phyloP scores from a whole-genome alignment of 345 rosid genomes.

The Citrus inodora region DNA sequence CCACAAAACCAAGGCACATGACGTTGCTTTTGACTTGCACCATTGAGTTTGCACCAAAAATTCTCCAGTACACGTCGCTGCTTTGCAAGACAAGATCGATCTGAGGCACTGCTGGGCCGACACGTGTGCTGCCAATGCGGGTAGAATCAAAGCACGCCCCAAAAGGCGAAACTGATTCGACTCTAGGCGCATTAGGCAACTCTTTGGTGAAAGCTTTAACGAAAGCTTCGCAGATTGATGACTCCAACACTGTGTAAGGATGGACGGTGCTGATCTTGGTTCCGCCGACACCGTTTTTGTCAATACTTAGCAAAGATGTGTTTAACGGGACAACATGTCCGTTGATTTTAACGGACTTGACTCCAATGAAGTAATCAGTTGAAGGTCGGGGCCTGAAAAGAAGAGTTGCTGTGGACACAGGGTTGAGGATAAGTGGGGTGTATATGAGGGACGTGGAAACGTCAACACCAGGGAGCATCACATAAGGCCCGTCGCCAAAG shows the following conservation, averaged over 20 bases:
- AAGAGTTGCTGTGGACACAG: not conserved
- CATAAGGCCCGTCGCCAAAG: conserved; percentile 1
- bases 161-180: conserved; percentile 14
- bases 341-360: not conserved
- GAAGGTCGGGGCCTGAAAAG: not conserved
- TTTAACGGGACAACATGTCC: not conserved
- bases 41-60: conserved; percentile 26
- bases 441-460: not conserved
- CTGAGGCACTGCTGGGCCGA: conserved; percentile 16
- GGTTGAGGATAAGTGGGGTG: not conserved
- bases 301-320: not conserved
- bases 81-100: conserved; percentile 19
- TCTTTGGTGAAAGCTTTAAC: conserved; percentile 14
- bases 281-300: not conserved
- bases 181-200: conserved; percentile 1
- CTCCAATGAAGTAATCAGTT: not conserved
- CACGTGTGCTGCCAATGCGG: not conserved
- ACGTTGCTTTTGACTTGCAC: conserved; percentile 19
- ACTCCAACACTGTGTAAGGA: conserved; percentile 9
- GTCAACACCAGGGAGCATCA: not conserved
- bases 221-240: conserved; percentile 1
- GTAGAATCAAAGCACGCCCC: conserved; percentile 9
- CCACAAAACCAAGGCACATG: conserved; percentile 23
- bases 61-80: conserved; percentile 12
- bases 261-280: not conserved